Base-by-base conservation (phyloP, 768 basidiomycete genomes). In the Lactifluus rugatus region DNA sequence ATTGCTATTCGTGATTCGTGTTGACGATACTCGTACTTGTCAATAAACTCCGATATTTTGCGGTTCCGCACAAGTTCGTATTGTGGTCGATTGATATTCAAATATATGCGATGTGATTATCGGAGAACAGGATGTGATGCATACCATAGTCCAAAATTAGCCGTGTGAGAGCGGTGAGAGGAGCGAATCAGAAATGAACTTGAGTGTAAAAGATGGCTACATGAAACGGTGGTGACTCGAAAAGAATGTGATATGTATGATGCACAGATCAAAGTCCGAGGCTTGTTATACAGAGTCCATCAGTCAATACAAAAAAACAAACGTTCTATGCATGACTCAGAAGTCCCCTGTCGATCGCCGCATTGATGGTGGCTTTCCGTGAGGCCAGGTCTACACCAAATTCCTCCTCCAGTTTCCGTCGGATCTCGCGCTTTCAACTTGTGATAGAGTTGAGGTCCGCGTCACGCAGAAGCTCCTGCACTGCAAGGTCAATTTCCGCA, bases 391-490 rank as follows among this genome's bases (percentile, higher is more conserved):
- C 88, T 74, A 84, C 81, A 34, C 85, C 86, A 68, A 87, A 96
- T 60, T 78, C 79, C 59, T 83, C 82, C 71, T 97, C 94, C 36
- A 99, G 75, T 66, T 83, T 81, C 56, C 84, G 77, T 39, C 95
- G 81, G 51, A 99, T 85, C 64, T 86, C 89, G 64, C 94, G 84
- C 75, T 98, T 98, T n/a, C n/a, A n/a, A n/a, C n/a, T n/a, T 52
- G 95, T 97, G 57, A 96, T 78, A 11, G 83, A 82, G 67, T 93
- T 91, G 51, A 99, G 76, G 72, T 98, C 92, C 1, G 92, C 91
- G 14, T 75, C 72, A 17, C 78, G 79, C 53, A 97, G 74, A 41
- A 96, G 77, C 17, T 82, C 78, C 61, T 87, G 80, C 3, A 94
- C 86, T 1, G 83, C 80, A 14, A 74, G 76, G 45, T 91, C 87